Base-by-base conservation (phyloP, 164 flowering plant species). In the Santalum album region DNA sequence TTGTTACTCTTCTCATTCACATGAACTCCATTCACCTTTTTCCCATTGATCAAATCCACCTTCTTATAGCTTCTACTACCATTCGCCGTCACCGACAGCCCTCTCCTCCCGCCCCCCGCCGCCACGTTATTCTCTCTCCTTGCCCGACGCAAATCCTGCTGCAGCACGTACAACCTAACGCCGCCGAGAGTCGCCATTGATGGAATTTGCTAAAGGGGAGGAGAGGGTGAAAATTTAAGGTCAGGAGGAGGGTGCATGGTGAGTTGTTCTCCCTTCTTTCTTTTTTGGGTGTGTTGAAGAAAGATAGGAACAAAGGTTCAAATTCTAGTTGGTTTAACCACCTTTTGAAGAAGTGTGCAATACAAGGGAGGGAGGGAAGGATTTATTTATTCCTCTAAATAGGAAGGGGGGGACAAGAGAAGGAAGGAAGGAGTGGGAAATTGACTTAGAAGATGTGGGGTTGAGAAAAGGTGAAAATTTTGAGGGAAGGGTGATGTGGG, bases 31-130 rank as follows among this genome's bases (percentile, higher is more conserved):
- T 75, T 83, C 49, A 83, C 69, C 59, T 67, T 80, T 51, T 57
- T 80, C 22, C 89, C 85, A 55, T 78, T 75, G 38, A 82, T 49
- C 54, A 61, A 60, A 17, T 72, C 72, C 24, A 66, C 61, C 4
- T 60, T 54, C 46, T 20, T 54, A 12, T 49, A 56, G 25, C 43
- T 56, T 10, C 47, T 29, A 24, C 59, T 51, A 10, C 45, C 23
- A 48, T 66, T 65, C 0, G 77, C 74, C 24, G 43, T 64, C 60
- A 69, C 51, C 43, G 34, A 23, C 34, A 70, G 16, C 1, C 57
- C 19, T 46, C 47, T 17, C 5, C 26, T 45, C 45, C 29, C 26
- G 27, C 15, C 12, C 22, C 18, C 26, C 51, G 7, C 32, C 51
- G 32, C 59, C 59, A 45, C 21, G 19, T 17, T 16, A 32, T 24